These are phyloP conservation scores for Chenopodium formosanum DNA, from an alignment of 148 eudicot genomes.

Conservation along the genomic window DNA sequence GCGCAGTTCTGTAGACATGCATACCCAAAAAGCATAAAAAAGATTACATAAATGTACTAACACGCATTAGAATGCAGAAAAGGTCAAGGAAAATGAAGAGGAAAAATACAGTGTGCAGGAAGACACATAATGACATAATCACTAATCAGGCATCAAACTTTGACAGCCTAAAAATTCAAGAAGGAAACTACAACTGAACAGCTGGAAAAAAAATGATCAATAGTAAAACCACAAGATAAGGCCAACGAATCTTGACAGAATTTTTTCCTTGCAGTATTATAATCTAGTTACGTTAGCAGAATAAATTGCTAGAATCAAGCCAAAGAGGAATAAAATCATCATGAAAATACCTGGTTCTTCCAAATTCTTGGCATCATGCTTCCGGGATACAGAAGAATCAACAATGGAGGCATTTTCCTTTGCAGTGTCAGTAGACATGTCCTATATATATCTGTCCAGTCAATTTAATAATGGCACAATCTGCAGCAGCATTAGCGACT, in stretches of 20 bases:
- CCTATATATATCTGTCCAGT: conserved; percentile 23
- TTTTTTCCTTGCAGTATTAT: background rate
- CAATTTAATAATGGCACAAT: background rate
- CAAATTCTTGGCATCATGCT: conserved; percentile 44
- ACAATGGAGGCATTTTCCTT: conserved; percentile 56
- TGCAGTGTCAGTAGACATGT: conserved; percentile 61
- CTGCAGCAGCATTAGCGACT: conserved; percentile 11
- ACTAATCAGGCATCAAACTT: background rate
- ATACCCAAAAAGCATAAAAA: background rate
- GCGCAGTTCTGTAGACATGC: background rate
- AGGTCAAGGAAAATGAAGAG: background rate
- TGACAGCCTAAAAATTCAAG: background rate
- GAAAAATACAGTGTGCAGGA: background rate
- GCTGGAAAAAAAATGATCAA: background rate
- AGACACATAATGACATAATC: background rate
- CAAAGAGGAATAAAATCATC: conserved; percentile 7
- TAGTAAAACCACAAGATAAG: background rate
- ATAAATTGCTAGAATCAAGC: background rate
- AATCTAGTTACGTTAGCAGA: background rate
- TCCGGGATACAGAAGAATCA: conserved; percentile 62
- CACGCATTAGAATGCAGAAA: background rate
- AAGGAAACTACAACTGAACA: background rate
- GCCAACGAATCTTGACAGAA: background rate
- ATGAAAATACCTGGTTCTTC: conserved; percentile 52
- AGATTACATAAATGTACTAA: background rate